phyloP scores from a whole-genome alignment of 2,329 filamentous ascomycete species.

The Gaeumannomyces sp. region DNA sequence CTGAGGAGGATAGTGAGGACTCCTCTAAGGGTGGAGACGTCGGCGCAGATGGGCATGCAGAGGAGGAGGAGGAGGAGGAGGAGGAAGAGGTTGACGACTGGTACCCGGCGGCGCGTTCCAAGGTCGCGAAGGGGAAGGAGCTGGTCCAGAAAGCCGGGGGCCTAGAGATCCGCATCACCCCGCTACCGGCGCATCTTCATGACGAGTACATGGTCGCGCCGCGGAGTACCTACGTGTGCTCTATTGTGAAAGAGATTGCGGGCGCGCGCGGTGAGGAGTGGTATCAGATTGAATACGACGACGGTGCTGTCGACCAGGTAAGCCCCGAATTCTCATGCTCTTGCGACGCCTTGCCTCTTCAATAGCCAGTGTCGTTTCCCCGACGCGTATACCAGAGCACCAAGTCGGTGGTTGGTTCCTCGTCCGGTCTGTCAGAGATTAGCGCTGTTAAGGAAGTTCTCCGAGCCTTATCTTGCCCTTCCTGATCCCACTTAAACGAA shows the following conservation, averaged over 20 bases:
- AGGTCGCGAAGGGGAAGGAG: not conserved
- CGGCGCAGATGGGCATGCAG: not conserved
- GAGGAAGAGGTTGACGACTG: not conserved
- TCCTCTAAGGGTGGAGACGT: not conserved
- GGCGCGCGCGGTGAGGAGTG: conserved; percentile 11
- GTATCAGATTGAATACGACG: conserved; percentile 17
- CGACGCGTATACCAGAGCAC: not conserved
- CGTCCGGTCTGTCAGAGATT: not conserved
- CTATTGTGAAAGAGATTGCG: conserved; percentile 9
- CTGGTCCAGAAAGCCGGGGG: not conserved
- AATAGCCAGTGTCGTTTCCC: not conserved
- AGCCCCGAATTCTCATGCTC: conserved; percentile 5
- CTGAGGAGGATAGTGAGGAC: conserved; percentile 1
- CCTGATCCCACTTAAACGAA: not conserved
- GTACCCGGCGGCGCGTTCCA: not conserved
- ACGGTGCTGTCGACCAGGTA: conserved; percentile 15
- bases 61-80: not conserved
- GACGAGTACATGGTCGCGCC: conserved; percentile 12
- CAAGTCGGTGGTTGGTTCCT: not conserved
- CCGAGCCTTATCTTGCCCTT: not conserved
- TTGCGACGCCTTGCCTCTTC: not conserved
- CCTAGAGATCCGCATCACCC: conserved; percentile 14
- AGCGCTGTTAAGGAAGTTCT: not conserved
- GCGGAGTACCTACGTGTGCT: conserved; percentile 15
- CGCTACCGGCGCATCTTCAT: conserved; percentile 9